A percentile compares a stretch with the other conserved stretches of the same genome.
Conservation (phyloP, 2,329 filamentous ascomycete genomes). For the Cladosporium austrohemisphaericum region DNA sequence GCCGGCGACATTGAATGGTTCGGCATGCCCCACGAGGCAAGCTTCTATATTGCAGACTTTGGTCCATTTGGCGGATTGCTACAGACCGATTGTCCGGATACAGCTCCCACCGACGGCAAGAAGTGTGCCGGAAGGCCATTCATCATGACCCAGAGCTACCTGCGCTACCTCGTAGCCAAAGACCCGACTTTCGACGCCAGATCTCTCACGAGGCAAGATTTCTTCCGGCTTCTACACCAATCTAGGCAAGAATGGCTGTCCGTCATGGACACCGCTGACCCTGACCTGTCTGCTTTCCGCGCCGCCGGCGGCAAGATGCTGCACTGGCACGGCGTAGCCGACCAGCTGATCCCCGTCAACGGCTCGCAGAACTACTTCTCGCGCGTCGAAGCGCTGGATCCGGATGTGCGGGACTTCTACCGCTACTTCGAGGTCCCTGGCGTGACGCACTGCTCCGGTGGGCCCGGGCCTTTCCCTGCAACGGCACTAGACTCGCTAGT, state of each 20-base stretch:
- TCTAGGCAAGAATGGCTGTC: conserved; percentile 40
- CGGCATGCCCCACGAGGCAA: conserved; percentile 43
- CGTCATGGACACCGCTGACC: conserved; percentile 37
- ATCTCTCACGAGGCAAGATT: conserved; percentile 40
- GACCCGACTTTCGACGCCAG: conserved; percentile 41
- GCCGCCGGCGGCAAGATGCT: conserved; percentile 24
- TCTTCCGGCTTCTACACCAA: conserved; percentile 34
- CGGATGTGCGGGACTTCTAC: conserved; percentile 33
- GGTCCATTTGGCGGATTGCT: conserved; percentile 22
- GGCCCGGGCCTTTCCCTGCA: conserved; percentile 26
- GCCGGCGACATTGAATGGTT: conserved; percentile 47
- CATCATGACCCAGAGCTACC: conserved; percentile 45
- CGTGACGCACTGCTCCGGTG: conserved; percentile 35
- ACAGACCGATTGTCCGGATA: conserved; percentile 30
- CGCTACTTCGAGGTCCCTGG: conserved; percentile 40
- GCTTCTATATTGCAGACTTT: conserved; percentile 38
- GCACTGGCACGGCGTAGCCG: conserved; percentile 11
- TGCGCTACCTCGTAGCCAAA: conserved; percentile 47
- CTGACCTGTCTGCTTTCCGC: conserved; percentile 34
- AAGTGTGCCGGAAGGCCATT: conserved; percentile 43
- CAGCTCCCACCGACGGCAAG: conserved; percentile 40
- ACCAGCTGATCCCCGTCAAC: conserved; percentile 33
- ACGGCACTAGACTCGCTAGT: conserved; percentile 21
- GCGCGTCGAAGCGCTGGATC: conserved; percentile 24
- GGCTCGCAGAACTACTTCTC: conserved; percentile 35